Evolutionary conservation across 75 land plant species (phyloP).

Genomic region (Larix kaempferi): DNA sequence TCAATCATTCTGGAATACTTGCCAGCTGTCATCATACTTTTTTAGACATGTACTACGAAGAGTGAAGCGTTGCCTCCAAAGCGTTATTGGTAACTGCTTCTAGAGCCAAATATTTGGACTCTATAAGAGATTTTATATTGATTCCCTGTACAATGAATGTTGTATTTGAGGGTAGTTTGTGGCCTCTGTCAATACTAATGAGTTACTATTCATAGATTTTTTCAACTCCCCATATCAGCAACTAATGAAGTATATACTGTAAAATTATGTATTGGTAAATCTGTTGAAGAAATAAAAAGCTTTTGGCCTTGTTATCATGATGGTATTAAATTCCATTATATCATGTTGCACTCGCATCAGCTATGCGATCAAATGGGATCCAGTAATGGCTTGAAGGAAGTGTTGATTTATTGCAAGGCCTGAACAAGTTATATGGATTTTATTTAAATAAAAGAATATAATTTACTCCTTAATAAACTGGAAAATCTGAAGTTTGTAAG

Average conservation of each 20-base stretch:
- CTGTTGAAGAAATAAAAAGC: constrained; percentile 3
- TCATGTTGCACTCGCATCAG: not conserved
- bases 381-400: too few species aligned
- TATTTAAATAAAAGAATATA: too few species aligned
- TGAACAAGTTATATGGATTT: too few species aligned
- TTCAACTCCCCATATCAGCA: not conserved
- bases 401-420: too few species aligned
- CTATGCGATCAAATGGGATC: too few species aligned
- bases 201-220: not conserved
- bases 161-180: not conserved
- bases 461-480: too few species aligned
- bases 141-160: not conserved
- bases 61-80: not conserved
- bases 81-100: constrained; percentile 2
- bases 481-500: too few species aligned
- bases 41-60: not conserved
- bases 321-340: not conserved
- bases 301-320: not conserved
- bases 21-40: not conserved
- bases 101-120: not conserved
- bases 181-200: not conserved
- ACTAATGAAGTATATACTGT: not conserved
- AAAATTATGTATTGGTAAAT: not conserved
- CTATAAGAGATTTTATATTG: not conserved
- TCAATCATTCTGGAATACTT: not conserved